Evolutionary conservation across 148 eudicot species (phyloP), one percentile per base, ranked within the genome.

Genomic region (Nepenthes gracilis): DNA sequence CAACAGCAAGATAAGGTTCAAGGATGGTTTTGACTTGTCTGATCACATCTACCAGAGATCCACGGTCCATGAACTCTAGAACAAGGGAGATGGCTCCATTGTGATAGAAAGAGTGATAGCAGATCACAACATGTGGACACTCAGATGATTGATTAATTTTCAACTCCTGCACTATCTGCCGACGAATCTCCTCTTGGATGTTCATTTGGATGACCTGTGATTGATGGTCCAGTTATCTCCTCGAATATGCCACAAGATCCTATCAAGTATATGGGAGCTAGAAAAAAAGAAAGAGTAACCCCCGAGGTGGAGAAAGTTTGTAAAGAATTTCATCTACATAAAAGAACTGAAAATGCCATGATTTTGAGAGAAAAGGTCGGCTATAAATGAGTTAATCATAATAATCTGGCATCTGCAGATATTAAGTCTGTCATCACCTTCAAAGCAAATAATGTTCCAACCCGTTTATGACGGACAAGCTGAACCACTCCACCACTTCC

Each of bases 401-500:
- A 5, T 11, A 49, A n/a, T 5, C 15, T n/a, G 53, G 15, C 53
- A 11, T 49, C 15, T n/a, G 11, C 3, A 49, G 53, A 15, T 9
- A 12, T 36, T 12, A 15, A 60, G 13, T 12, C 33, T 14, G 57
- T 37, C 55, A 58, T 70, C 68, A 92, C 98, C 98, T 92, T 92
- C 76, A 92, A 73, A 67, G 98, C 98, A 80, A 88, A 92, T 50
- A 88, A 71, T 14, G 75, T 88, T 61, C 95, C 98, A 36, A 72
- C 85, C 98, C 96, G 88, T 72, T 92, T 92, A 68, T 92, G 96
- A 68, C 95, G 96, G 66, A 88, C 98, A 75, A 92, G 96, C 72
- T 92, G 98, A 68, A 92, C 97, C 36, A 92, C 90, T 68, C 97
- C 97, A 34, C 97, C 97, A 80, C 92, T 83, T 66, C 97, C 97